Evolutionary conservation across 1,284 basidiomycete species (phyloP).

Genomic region (Sphagnurus paluster): DNA sequence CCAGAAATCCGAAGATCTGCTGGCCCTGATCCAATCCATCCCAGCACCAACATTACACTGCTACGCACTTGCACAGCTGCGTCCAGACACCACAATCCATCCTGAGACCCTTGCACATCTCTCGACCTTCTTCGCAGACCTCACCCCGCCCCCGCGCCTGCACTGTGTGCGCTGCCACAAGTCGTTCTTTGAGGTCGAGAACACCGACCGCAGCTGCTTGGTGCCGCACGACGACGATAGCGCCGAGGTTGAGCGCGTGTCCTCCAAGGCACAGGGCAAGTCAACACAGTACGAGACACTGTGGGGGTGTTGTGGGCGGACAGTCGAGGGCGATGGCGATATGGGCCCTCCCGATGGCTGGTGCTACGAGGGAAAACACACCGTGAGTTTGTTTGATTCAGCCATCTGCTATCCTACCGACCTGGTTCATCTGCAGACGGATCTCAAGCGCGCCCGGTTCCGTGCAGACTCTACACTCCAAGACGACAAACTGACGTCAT

Average conservation of each 20-base stretch:
- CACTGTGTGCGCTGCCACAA: slow-evolving; percentile 77
- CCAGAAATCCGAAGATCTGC: slow-evolving; percentile 42
- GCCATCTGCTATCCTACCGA: slow-evolving; percentile 10
- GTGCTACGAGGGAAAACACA: slow-evolving; percentile 81
- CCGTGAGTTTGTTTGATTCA: slow-evolving; percentile 44
- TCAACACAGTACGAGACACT: slow-evolving; percentile 45
- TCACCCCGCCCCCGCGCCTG: slow-evolving; percentile 62
- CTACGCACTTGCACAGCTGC: slow-evolving; percentile 57
- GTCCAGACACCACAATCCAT: slow-evolving; percentile 45
- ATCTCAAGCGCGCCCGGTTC: slow-evolving; percentile 72
- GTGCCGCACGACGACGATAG: slow-evolving; percentile 52
- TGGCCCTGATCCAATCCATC: slow-evolving; percentile 53
- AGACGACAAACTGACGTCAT: slow-evolving; percentile 67
- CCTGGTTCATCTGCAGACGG: slow-evolving; percentile 50
- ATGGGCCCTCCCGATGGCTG: slow-evolving; percentile 80
- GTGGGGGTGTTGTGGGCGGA: slow-evolving; percentile 71
- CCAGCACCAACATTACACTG: slow-evolving; percentile 66
- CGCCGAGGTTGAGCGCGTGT: slow-evolving; percentile 43
- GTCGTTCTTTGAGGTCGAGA: slow-evolving; percentile 57
- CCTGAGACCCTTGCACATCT: slow-evolving; percentile 46
- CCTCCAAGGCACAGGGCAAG: slow-evolving; percentile 20
- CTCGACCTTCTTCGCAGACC: slow-evolving; percentile 25
- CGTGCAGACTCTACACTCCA: slow-evolving; percentile 68
- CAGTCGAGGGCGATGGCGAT: slow-evolving; percentile 71
- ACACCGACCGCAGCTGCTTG: slow-evolving; percentile 52